These are phyloP conservation scores for Neohortaea acidophila DNA, from an alignment of 495 filamentous ascomycete species.

Conservation along the genomic window DNA sequence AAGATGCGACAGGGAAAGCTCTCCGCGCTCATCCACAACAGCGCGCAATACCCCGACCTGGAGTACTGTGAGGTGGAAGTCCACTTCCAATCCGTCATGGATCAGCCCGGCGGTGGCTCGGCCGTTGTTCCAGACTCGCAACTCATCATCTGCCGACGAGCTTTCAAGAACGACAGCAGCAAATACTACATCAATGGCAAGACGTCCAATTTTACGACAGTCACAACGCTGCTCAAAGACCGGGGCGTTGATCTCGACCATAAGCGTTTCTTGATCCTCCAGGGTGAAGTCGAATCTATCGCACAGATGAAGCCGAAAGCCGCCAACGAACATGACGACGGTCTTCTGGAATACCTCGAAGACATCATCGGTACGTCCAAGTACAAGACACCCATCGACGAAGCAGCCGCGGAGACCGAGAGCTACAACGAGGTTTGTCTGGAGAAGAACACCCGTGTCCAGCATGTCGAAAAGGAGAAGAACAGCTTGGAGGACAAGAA, in stretches of 20 bases:
- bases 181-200: constrained; percentile 91
- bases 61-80: constrained; percentile 90
- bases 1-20: constrained; percentile 99
- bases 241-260: constrained; percentile 91
- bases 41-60: constrained; percentile 66
- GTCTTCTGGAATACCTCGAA: constrained; percentile 88
- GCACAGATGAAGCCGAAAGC: constrained; percentile 99
- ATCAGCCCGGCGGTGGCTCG: constrained; percentile 57
- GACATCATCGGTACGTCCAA: constrained; percentile 98
- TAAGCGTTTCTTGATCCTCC: constrained; percentile 92
- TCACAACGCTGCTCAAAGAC: constrained; percentile 76
- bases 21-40: constrained; percentile 93
- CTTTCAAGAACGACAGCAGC: constrained; percentile 95
- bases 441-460: constrained; percentile 85
- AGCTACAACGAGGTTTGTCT: constrained; percentile 83
- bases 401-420: constrained; percentile 76
- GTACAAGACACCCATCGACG: constrained; percentile 93
- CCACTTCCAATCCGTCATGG: constrained; percentile 86
- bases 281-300: constrained; percentile 96
- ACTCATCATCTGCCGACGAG: constrained; percentile 75
- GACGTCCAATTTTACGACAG: constrained; percentile 76
- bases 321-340: constrained; percentile 84
- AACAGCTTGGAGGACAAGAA: constrained; percentile 87
- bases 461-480: constrained; percentile 97
- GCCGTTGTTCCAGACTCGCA: constrained; percentile 67